Base-by-base conservation (phyloP, 2,329 filamentous ascomycete genomes). In the Claviceps maximensis region DNA sequence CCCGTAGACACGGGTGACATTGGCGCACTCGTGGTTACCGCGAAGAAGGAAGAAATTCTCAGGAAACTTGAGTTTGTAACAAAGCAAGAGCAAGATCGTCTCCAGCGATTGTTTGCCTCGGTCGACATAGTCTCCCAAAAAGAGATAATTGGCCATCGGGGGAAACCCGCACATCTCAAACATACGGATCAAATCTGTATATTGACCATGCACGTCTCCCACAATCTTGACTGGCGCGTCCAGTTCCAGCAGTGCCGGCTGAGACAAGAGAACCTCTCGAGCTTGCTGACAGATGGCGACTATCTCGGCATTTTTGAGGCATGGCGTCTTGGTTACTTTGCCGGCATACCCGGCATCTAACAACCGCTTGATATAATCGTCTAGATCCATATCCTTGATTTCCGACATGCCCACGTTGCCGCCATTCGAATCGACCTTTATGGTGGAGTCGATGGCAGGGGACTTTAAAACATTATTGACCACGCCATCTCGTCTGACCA, bases 141-240 rank as follows among this genome's bases (percentile, higher is more conserved):
- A 97, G 50, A 97, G 78, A 65, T 89, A 97, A 72, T 97, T 97
- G 41, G 89, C 82, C 57, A 80, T 85, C 2, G 91, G 91, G 8
- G 91, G 91, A 64, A 96, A 97, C 5, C 91, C 91, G 65, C 91
- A 96, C 90, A 96, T 96, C 69, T 97, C 91, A 64, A 97, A 97
- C 79, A 97, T 88, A 58, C 91, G 84, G 63, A 97, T 94, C 50
- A 97, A 74, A 68, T 97, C 91, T 12, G 89, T 95, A 68, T 95
- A 97, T 69, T 97, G 91, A 50, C 91, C 91, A 66, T 97, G 91
- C 15, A 97, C 89, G 66, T 97, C 91, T 50, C 91, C 91, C 29
- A 97, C 93, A 62, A 98, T 94, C 73, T 98, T 98, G 64, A 98
- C 93, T 0, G 93, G 91, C 4, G 93, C 88, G 57, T 91, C 86